phyloP scores from a whole-genome alignment of 495 filamentous ascomycete species.

The Friedmanniomyces simplex region DNA sequence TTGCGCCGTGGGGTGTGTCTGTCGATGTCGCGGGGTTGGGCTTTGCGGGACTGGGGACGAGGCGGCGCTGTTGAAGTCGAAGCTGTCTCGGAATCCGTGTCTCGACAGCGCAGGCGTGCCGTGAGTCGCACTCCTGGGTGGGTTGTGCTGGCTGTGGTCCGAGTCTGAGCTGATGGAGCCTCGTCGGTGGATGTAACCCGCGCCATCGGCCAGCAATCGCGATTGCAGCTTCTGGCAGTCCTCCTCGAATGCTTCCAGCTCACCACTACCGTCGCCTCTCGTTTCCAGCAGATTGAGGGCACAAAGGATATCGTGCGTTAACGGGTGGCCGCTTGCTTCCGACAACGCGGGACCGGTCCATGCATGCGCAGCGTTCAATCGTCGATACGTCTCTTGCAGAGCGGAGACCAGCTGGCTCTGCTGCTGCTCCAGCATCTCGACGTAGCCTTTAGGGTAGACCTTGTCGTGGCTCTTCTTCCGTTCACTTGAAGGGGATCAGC shows the following conservation, averaged over 20 bases:
- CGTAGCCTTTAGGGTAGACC: conserved; percentile 43
- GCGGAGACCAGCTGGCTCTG: conserved; percentile 52
- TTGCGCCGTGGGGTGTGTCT: conserved; percentile 3
- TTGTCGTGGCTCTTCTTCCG: conserved; percentile 37
- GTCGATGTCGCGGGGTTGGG: neutral
- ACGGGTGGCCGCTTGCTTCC: conserved; percentile 46
- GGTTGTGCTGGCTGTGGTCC: conserved; percentile 35
- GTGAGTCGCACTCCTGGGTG: neutral
- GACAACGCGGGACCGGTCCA: conserved; percentile 48
- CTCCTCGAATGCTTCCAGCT: conserved; percentile 50
- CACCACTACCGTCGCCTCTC: conserved; percentile 32
- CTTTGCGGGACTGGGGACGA: conserved; percentile 11
- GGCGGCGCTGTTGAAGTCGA: conserved; percentile 3
- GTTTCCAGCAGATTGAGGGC: conserved; percentile 43
- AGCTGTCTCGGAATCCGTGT: conserved; percentile 9
- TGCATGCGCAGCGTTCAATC: conserved; percentile 38
- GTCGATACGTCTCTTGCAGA: conserved; percentile 51
- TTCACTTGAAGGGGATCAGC: conserved; percentile 17
- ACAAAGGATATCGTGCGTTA: conserved; percentile 56
- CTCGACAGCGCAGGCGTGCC: neutral
- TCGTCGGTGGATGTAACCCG: conserved; percentile 36
- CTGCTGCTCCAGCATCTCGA: conserved; percentile 64
- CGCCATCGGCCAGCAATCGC: conserved; percentile 41
- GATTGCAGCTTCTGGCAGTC: conserved; percentile 45
- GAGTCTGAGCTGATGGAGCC: conserved; percentile 48